phyloP scores from a whole-genome alignment of 2,329 filamentous ascomycete genomes.

The Fusarium ambrosium region DNA sequence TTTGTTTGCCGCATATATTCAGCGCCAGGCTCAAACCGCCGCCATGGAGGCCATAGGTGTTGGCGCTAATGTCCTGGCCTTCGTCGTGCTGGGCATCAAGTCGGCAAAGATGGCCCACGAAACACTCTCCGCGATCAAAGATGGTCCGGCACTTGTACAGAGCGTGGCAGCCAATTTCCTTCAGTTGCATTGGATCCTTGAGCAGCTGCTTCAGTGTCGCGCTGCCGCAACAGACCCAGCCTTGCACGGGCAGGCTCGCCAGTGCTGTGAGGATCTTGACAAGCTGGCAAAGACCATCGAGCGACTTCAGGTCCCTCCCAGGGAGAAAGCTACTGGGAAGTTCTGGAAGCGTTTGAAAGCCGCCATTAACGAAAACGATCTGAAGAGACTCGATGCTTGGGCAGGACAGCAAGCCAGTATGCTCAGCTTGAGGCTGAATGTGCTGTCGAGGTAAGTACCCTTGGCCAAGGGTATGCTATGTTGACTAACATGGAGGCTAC shows the following conservation, averaged over 20 bases:
- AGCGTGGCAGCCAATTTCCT: slow-evolving; percentile 1
- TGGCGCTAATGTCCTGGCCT: slow-evolving; percentile 32
- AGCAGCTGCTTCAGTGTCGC: slow-evolving; percentile 6
- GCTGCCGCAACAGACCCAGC: not conserved
- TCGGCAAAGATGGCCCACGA: slow-evolving; percentile 18
- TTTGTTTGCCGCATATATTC: no score
- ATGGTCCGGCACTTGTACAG: slow-evolving; percentile 25
- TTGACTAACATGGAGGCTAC: not conserved
- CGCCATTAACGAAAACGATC: slow-evolving; percentile 9
- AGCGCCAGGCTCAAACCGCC: no score
- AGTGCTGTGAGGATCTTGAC: slow-evolving; percentile 13
- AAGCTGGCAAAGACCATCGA: slow-evolving; percentile 1
- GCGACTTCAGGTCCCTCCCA: not conserved
- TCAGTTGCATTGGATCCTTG: slow-evolving; percentile 17
- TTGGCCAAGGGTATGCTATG: accelerated
- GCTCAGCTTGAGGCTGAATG: slow-evolving; percentile 4
- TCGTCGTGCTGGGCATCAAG: slow-evolving; percentile 21
- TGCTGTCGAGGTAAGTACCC: slow-evolving; percentile 1
- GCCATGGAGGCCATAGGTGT: slow-evolving; percentile 24
- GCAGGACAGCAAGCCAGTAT: not conserved
- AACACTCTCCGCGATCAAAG: slow-evolving; percentile 17
- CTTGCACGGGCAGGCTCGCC: not conserved
- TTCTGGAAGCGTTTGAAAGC: slow-evolving; percentile 22
- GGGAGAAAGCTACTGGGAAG: not conserved
- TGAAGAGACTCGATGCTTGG: not conserved